Evolutionary conservation across 1,284 basidiomycete species (phyloP), one percentile per base, ranked within the genome.

Genomic region (Ganoderma sp.): DNA sequence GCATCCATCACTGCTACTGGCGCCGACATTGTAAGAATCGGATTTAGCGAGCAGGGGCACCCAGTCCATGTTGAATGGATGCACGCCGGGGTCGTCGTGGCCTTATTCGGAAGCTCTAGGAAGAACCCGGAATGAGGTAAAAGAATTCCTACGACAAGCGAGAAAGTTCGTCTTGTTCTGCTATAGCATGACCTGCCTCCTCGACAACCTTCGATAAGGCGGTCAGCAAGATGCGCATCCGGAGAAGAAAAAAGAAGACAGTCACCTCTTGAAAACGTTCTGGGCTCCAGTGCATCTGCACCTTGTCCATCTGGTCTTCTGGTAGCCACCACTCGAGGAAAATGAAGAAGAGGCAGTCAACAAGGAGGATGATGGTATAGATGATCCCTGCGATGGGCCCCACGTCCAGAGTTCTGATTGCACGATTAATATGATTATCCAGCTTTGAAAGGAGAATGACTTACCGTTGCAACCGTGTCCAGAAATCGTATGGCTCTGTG

Each of bases 281-380:
- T 1, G 77, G 76, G 52, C 81, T 79, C 84, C 85, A 85, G 61
- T 82, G 79, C 69, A 77, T 79, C 15, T 79, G 79, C 1, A 93
- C 92, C 75, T 87, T 90, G 76, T 95, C 90, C 64, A 94, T 79
- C 60, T 89, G 84, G 50, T 88, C 85, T 32, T 87, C 81, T 0
- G 94, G 94, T 76, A 89, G 84, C 81, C 87, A 87, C 90, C 89
- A 92, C 74, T 95, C 91, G 3, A 96, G 80, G 63, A 93, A 81
- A 71, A 87, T 73, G 76, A 92, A 93, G 77, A 95, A 95, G 10
- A 95, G 77, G 75, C 92, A 93, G 69, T 94, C 91, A 2, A 95
- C 91, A 25, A 93, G 81, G 34, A 96, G 81, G 22, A 96, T 94
- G 66, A 90, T 88, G 0, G 89, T 87, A 73, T 91, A 94, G 52